Conservation (phyloP, 140 eudicot species). For the Ambrosia hybrid region DNA sequence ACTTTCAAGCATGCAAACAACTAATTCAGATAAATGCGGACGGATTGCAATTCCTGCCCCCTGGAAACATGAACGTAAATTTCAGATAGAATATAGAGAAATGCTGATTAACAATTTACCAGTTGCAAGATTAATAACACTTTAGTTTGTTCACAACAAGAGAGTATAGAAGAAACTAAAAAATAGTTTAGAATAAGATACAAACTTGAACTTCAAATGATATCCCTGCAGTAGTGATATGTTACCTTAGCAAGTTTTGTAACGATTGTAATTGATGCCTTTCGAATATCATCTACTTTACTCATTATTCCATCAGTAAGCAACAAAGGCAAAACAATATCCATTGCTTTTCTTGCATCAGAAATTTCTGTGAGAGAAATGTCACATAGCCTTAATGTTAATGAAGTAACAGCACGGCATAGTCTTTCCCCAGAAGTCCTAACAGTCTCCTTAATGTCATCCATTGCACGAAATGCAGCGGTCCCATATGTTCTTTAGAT, state of each 20-base stretch:
- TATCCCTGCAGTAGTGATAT: neutral
- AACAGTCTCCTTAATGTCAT: slow-evolving; percentile 97
- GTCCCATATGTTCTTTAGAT: slow-evolving; percentile 83
- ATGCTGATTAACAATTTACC: neutral
- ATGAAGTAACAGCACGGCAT: slow-evolving; percentile 76
- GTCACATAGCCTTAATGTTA: slow-evolving; percentile 89
- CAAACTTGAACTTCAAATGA: too few species aligned
- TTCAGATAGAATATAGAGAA: neutral
- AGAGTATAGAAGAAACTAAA: neutral
- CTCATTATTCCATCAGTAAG: slow-evolving; percentile 96
- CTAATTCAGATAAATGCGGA: slow-evolving; percentile 86
- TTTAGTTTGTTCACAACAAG: slow-evolving; percentile 1
- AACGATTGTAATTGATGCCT: slow-evolving; percentile 81
- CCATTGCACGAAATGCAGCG: slow-evolving; percentile 97
- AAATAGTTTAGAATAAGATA: too few species aligned
- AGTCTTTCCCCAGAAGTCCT: slow-evolving; percentile 85
- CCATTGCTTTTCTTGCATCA: slow-evolving; percentile 81
- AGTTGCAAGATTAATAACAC: slow-evolving; percentile 9
- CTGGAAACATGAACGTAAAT: slow-evolving; percentile 39
- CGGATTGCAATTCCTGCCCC: slow-evolving; percentile 95
- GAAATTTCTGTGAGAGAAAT: slow-evolving; percentile 74
- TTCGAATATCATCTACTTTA: slow-evolving; percentile 92
- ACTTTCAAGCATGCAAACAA: slow-evolving; percentile 97
- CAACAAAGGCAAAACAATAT: slow-evolving; percentile 80
- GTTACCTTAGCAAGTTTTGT: slow-evolving; percentile 94